phyloP scores from a whole-genome alignment of 805 yeast genomes.

The Lipomyces yamadae region DNA sequence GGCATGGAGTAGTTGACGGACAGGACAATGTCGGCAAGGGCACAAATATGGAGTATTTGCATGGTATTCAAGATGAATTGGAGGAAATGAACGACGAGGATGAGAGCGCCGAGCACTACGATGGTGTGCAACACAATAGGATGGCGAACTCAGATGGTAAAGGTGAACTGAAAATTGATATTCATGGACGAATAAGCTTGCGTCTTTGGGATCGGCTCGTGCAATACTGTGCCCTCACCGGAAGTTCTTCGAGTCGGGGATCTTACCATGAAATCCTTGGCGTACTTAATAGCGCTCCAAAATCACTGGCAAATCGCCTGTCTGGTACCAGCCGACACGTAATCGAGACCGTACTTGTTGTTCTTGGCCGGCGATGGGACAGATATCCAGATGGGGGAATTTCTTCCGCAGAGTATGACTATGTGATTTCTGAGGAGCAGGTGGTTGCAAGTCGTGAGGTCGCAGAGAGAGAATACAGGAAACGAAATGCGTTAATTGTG shows the following conservation, averaged over 20 bases:
- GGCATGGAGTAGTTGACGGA: slow-evolving; percentile 14
- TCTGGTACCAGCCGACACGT: neutral
- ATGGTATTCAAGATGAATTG: neutral
- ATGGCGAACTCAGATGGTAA: neutral
- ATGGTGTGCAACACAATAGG: neutral
- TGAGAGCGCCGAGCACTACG: neutral
- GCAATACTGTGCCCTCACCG: slow-evolving; percentile 1
- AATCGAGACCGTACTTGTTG: neutral
- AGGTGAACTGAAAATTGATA: slow-evolving; percentile 19
- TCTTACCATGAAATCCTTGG: slow-evolving; percentile 13
- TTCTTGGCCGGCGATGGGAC: slow-evolving; percentile 18
- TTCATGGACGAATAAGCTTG: slow-evolving; percentile 12
- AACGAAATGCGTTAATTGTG: slow-evolving; percentile 19
- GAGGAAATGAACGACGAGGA: slow-evolving; percentile 7
- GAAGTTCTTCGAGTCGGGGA: neutral
- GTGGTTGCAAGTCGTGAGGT: neutral
- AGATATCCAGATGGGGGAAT: slow-evolving; percentile 23
- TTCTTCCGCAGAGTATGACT: slow-evolving; percentile 21
- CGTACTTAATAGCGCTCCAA: slow-evolving; percentile 15
- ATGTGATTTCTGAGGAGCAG: slow-evolving; percentile 20
- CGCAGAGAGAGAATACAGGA: slow-evolving; percentile 5
- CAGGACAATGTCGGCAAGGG: neutral
- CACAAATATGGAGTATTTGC: neutral
- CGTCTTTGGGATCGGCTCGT: slow-evolving; percentile 21
- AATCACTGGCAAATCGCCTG: neutral